Percentiles rank a stretch among this genome's conserved stretches.
These are phyloP conservation scores for Carnegiea gigantea DNA, from an alignment of 179 eudicot genomes.

Conservation along the genomic window DNA sequence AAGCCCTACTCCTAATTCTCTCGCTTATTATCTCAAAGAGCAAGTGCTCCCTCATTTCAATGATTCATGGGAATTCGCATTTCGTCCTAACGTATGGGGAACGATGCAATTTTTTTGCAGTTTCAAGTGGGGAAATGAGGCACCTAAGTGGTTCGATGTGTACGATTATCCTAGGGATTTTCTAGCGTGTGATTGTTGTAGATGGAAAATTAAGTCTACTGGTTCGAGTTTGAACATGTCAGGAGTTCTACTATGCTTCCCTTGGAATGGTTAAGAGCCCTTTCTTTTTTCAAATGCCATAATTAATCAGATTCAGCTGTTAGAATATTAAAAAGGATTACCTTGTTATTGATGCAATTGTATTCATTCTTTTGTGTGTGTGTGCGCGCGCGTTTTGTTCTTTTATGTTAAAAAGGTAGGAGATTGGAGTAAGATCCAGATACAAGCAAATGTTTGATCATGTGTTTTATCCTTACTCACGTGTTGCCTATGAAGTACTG, in stretches of 20 bases:
- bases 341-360: too few relatives aligned
- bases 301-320: too few relatives aligned
- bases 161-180: constrained; percentile 1
- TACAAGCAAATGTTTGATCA: too few relatives aligned
- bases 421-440: too few relatives aligned
- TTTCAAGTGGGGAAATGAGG: neutral
- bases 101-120: constrained; percentile 17
- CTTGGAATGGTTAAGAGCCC: neutral
- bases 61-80: constrained; percentile 8
- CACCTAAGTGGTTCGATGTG: neutral
- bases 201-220: neutral
- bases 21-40: neutral
- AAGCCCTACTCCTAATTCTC: neutral
- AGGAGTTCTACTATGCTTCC: neutral
- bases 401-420: too few relatives aligned
- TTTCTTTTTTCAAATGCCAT: neutral
- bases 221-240: neutral
- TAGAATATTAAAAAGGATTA: too few relatives aligned
- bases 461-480: too few relatives aligned
- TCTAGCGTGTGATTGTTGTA: neutral
- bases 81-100: constrained; percentile 8
- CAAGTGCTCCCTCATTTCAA: neutral
- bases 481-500: too few relatives aligned
- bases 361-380: too few relatives aligned
- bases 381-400: too few relatives aligned